Percentiles rank a stretch among this genome's conserved stretches.
Evolutionary conservation across 164 flowering plant species (phyloP).

Genomic region (Berberis thunbergii): DNA sequence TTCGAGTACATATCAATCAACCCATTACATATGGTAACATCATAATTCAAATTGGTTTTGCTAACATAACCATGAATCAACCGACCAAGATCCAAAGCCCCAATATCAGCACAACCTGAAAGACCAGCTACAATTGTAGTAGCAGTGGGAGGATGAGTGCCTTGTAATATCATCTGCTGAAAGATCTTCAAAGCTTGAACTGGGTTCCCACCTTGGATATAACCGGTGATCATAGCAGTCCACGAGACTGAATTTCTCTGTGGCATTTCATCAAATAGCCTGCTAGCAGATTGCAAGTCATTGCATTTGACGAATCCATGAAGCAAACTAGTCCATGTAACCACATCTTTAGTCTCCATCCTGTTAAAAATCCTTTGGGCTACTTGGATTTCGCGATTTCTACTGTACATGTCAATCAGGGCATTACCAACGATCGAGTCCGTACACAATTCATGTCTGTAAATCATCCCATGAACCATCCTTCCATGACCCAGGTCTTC

Average conservation of each 20-base stretch:
- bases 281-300: conserved; percentile 25
- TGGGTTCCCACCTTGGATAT: conserved; percentile 17
- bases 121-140: conserved; percentile 26
- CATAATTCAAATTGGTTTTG: conserved; percentile 17
- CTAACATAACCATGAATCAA: conserved; percentile 20
- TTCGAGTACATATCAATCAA: conserved; percentile 34
- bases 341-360: conserved; percentile 29
- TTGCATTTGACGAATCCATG: conserved; percentile 28
- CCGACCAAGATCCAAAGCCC: conserved; percentile 30
- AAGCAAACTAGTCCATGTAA: conserved; percentile 42
- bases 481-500: conserved; percentile 25
- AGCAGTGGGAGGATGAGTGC: conserved; percentile 17
- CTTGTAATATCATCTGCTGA: conserved; percentile 20
- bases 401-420: conserved; percentile 41
- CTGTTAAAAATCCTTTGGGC: conserved; percentile 22
- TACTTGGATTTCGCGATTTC: conserved; percentile 18
- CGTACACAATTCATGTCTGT: conserved; percentile 14
- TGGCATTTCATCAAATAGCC: conserved; percentile 28
- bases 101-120: conserved; percentile 33
- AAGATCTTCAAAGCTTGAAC: conserved; percentile 27
- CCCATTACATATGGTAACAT: conserved; percentile 23
- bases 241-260: conserved; percentile 28
- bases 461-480: conserved; percentile 38
- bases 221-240: conserved; percentile 45
- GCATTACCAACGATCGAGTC: conserved; percentile 34